Evolutionary conservation across 371 early-diverging fungal species (phyloP).

Genomic region (Apophysomyces sp.): DNA sequence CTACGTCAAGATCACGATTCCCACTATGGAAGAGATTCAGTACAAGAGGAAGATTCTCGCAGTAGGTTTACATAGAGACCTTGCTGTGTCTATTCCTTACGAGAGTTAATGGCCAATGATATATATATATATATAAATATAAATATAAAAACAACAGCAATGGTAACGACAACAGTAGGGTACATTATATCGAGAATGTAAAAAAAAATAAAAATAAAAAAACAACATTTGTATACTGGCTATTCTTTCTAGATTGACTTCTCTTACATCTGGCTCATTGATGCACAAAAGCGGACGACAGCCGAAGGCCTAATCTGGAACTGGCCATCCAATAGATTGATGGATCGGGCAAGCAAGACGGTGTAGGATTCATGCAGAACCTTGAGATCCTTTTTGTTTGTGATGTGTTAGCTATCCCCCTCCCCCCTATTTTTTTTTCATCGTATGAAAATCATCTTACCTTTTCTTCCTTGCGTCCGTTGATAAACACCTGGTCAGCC

Average conservation of each 20-base stretch:
- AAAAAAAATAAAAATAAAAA: background rate
- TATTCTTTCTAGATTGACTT: background rate
- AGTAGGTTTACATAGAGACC: background rate
- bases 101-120: background rate
- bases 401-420: background rate
- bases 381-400: constrained; percentile 15
- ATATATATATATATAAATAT: background rate
- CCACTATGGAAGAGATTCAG: background rate
- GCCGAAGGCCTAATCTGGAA: constrained; percentile 32
- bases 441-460: constrained; percentile 9
- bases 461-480: constrained; percentile 32
- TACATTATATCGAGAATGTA: too few species aligned
- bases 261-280: constrained; percentile 1
- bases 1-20: background rate
- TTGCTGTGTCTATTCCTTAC: background rate
- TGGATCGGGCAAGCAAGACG: constrained; percentile 25
- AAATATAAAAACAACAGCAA: too few species aligned
- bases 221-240: too few species aligned
- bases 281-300: constrained; percentile 16
- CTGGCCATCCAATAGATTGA: constrained; percentile 28
- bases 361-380: constrained; percentile 22
- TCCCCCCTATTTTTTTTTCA: background rate
- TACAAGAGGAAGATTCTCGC: background rate
- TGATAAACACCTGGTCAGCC: constrained; percentile 21
- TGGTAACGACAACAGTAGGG: too few species aligned